phyloP scores from a whole-genome alignment of 78 protist genomes.

The Dictyostelium firmibasis region DNA sequence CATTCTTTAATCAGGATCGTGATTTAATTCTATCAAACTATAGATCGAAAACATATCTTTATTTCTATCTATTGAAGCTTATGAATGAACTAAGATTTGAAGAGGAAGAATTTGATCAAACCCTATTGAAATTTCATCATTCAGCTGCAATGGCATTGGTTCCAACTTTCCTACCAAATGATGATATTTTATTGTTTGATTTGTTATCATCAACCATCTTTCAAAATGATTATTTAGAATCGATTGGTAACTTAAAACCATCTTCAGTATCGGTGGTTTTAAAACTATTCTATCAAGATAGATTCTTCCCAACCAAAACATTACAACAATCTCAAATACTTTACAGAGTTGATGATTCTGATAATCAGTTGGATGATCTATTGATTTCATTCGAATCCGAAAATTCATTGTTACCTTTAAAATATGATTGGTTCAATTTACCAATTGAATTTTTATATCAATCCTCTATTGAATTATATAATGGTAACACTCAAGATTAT shows the following conservation, averaged over 20 bases:
- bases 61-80: slow-evolving; percentile 8
- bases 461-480: background rate
- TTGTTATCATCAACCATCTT: background rate
- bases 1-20: slow-evolving; percentile 27
- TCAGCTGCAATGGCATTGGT: slow-evolving; percentile 28
- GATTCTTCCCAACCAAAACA: slow-evolving; percentile 58
- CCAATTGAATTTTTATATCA: slow-evolving; percentile 63
- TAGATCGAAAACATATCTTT: slow-evolving; percentile 34
- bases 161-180: slow-evolving; percentile 47
- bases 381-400: slow-evolving; percentile 47
- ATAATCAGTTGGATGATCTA: slow-evolving; percentile 1
- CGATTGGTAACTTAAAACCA: slow-evolving; percentile 32
- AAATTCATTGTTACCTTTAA: slow-evolving; percentile 49
- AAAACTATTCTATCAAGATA: slow-evolving; percentile 33
- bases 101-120: slow-evolving; percentile 58
- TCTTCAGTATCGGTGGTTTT: background rate
- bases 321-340: slow-evolving; percentile 19
- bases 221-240: slow-evolving; percentile 40
- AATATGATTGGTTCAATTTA: slow-evolving; percentile 69
- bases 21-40: slow-evolving; percentile 37
- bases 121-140: slow-evolving; percentile 44
- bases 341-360: background rate
- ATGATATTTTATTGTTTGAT: slow-evolving; percentile 21
- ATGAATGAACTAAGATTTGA: slow-evolving; percentile 70
- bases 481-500: background rate